Evolutionary conservation across 768 basidiomycete species (phyloP).

Genomic region (Suillus tomentosus): DNA sequence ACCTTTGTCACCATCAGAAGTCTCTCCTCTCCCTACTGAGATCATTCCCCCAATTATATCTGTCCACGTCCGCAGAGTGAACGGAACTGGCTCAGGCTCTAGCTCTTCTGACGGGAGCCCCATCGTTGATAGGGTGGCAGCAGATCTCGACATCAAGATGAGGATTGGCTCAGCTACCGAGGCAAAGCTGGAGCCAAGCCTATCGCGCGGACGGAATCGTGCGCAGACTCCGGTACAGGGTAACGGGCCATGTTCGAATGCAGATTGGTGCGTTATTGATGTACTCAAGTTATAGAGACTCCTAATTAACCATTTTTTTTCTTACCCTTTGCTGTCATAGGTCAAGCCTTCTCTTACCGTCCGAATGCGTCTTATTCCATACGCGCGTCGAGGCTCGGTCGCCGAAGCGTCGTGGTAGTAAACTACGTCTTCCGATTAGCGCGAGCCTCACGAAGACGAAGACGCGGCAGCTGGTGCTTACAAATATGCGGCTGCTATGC

Average conservation of each 20-base stretch:
- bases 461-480: conserved; percentile 56
- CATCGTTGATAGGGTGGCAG: conserved; percentile 29
- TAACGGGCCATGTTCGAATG: conserved; percentile 37
- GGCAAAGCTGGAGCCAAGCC: conserved; percentile 29
- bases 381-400: conserved; percentile 56
- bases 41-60: neutral
- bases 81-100: conserved; percentile 39
- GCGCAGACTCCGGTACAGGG: conserved; percentile 57
- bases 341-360: conserved; percentile 40
- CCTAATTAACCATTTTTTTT: neutral
- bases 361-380: conserved; percentile 52
- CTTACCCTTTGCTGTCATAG: conserved; percentile 23
- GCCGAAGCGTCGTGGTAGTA: conserved; percentile 58
- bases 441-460: conserved; percentile 49
- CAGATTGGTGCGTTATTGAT: conserved; percentile 45
- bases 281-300: neutral
- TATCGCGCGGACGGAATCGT: conserved; percentile 53
- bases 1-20: conserved; percentile 7
- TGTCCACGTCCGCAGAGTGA: neutral
- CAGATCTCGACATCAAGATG: neutral
- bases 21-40: neutral
- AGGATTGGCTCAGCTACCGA: neutral
- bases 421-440: conserved; percentile 51
- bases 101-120: conserved; percentile 55
- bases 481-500: conserved; percentile 57